A percentile compares a stretch with the other conserved stretches of the same genome.
Conservation (phyloP, 768 basidiomycete genomes). For the Gloeopeniophorella convolvens region DNA sequence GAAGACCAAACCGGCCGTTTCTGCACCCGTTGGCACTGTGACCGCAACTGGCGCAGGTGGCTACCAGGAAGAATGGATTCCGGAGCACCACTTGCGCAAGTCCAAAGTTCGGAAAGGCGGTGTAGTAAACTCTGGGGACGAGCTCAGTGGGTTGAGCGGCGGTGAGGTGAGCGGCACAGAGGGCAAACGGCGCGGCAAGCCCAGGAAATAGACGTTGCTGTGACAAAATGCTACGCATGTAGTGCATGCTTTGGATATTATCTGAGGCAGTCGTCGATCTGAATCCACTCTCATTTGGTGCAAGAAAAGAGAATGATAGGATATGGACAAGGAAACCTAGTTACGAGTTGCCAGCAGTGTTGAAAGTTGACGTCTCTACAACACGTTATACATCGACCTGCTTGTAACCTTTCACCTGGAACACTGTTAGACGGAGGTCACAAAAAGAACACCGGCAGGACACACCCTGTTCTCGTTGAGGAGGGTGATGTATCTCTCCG, state of each 20-base stretch:
- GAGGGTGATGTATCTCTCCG: constrained; percentile 77
- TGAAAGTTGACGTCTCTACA: background rate
- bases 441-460: background rate
- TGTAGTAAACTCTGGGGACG: constrained; percentile 52
- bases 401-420: constrained; percentile 84
- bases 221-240: background rate
- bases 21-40: constrained; percentile 46
- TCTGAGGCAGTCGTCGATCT: background rate
- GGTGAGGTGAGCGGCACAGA: constrained; percentile 61
- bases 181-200: constrained; percentile 35
- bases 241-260: background rate
- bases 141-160: constrained; percentile 42
- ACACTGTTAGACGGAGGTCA: background rate
- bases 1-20: constrained; percentile 34
- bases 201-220: constrained; percentile 41
- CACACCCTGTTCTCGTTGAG: constrained; percentile 75
- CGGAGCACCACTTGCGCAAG: constrained; percentile 81
- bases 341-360: background rate
- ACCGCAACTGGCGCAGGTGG: constrained; percentile 62
- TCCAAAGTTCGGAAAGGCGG: constrained; percentile 44
- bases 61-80: constrained; percentile 89
- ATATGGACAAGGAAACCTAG: background rate
- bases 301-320: background rate
- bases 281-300: background rate
- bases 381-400: constrained; percentile 50